Evolutionary conservation across 305 asterid species (phyloP).

Genomic region (Fraxinus nigra): DNA sequence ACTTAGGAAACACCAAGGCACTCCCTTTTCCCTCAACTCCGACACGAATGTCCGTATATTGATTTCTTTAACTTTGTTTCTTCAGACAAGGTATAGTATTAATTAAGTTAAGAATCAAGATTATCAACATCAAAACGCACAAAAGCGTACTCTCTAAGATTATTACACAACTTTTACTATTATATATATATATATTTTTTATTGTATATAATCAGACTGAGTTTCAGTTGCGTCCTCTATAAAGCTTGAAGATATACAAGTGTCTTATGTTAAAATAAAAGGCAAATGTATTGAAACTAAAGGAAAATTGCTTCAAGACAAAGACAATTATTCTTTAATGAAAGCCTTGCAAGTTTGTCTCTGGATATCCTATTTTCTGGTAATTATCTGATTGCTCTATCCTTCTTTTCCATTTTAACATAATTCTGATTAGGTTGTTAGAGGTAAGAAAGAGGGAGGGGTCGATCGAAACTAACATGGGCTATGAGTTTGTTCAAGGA

Average conservation of each 20-base stretch:
- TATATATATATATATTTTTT: slow-evolving; percentile 23
- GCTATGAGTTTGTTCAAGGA: not conserved
- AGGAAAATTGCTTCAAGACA: slow-evolving; percentile 19
- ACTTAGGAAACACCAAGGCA: slow-evolving; percentile 28
- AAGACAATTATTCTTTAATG: slow-evolving; percentile 14
- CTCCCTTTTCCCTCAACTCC: slow-evolving; percentile 30
- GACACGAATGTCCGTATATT: slow-evolving; percentile 52
- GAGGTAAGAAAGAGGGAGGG: not conserved
- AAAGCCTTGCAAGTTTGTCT: slow-evolving; percentile 14
- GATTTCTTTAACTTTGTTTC: slow-evolving; percentile 41
- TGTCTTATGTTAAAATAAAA: slow-evolving; percentile 41
- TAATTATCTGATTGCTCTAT: not conserved
- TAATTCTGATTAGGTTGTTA: not conserved
- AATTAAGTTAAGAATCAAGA: slow-evolving; percentile 56
- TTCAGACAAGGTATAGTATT: slow-evolving; percentile 58
- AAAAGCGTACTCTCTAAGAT: slow-evolving; percentile 40
- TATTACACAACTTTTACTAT: slow-evolving; percentile 33
- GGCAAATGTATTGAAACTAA: slow-evolving; percentile 6
- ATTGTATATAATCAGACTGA: slow-evolving; percentile 25
- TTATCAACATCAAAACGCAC: slow-evolving; percentile 29
- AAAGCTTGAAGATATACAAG: slow-evolving; percentile 29
- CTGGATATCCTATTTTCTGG: slow-evolving; percentile 7
- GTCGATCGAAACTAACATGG: not conserved
- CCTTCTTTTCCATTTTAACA: not conserved
- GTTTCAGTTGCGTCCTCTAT: slow-evolving; percentile 35